phyloP scores from a whole-genome alignment of 2,329 filamentous ascomycete genomes.

The Colletotrichum sp. region DNA sequence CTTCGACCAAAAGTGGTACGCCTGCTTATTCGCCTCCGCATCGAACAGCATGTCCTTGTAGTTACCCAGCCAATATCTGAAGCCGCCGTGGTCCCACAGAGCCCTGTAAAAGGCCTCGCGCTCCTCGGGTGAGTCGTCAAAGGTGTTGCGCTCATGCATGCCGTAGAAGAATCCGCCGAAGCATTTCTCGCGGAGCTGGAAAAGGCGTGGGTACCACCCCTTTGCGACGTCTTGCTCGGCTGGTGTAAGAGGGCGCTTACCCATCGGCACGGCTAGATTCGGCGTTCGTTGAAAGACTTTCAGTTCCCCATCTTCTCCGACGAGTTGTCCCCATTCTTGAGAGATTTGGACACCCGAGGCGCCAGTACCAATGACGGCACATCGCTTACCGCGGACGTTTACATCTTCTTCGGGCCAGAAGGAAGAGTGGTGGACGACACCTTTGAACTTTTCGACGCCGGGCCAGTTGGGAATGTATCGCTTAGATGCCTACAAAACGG shows the following conservation, averaged over 20 bases:
- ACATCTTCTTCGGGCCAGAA: conserved; percentile 65
- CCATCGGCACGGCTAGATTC: conserved; percentile 69
- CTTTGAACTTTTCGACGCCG: conserved; percentile 65
- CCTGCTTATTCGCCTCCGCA: conserved; percentile 53
- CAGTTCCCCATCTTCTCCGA: conserved; percentile 53
- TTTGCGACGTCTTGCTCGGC: conserved; percentile 56
- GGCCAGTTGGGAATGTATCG: conserved; percentile 66
- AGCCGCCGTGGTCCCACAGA: conserved; percentile 58
- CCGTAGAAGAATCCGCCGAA: conserved; percentile 66
- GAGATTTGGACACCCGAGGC: conserved; percentile 69
- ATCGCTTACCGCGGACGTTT: conserved; percentile 61
- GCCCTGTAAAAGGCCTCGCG: conserved; percentile 53
- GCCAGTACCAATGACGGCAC: conserved; percentile 69
- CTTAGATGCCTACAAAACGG: conserved; percentile 51
- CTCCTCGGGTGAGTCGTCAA: conserved; percentile 56
- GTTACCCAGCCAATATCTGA: conserved; percentile 56
- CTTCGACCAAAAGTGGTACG: conserved; percentile 60
- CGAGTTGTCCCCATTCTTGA: conserved; percentile 56
- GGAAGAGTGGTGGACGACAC: conserved; percentile 63
- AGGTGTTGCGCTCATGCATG: conserved; percentile 58
- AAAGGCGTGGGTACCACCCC: conserved; percentile 54
- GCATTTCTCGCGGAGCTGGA: conserved; percentile 53
- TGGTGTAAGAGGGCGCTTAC: conserved; percentile 30
- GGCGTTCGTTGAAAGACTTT: conserved; percentile 72
- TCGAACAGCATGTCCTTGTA: conserved; percentile 59